Base-by-base conservation (phyloP, 139 green algal genomes). In the Picochlorum sp. region DNA sequence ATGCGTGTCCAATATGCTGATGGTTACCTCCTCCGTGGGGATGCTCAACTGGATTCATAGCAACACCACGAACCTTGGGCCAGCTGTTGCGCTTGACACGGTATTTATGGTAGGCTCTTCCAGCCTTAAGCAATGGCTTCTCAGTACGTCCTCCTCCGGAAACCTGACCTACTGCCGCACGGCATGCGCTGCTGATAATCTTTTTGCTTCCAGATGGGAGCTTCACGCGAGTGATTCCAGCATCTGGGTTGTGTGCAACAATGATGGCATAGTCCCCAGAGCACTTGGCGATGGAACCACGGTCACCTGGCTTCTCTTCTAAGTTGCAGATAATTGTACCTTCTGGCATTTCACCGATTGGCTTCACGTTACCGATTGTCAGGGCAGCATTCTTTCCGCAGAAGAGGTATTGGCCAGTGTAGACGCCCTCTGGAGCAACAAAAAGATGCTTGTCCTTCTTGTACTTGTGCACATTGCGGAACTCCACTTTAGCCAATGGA, bases 1-100 rank as follows among this genome's bases (percentile, higher is more conserved):
- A 97, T 14, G 93, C 85, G 77, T 99, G 93, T 47, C 93, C 93
- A 79, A 99, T 97, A 77, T 99, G 93, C 88, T 99, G 93, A 76
- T 99, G 93, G 82, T 99, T 99, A 89, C 93, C 93, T 89, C 93
- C 93, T 80, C 93, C 93, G 67, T 98, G 93, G 63, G 93, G 93
- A 69, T 99, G 93, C 88, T 99, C 93, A 72, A 98, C 92, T 41
- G 93, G 93, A 87, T 99, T 99, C 93, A 99, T 99, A 50, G 93
- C 93, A 83, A 99, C 93, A 96, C 93, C 93, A 84, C 93, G 86
- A 59, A 95, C 86, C 76, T 83, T 85, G 39, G 80, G 82, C 82
- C 80, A 90, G 73, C 71, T 81, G 85, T 96, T 96, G 56, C 88
- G 82, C 88, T 97, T 97, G 39, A 85, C 89, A 68, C 85, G 88